Base-by-base conservation (phyloP, 106 monocot species). In the Dioscorea zingiberensis region DNA sequence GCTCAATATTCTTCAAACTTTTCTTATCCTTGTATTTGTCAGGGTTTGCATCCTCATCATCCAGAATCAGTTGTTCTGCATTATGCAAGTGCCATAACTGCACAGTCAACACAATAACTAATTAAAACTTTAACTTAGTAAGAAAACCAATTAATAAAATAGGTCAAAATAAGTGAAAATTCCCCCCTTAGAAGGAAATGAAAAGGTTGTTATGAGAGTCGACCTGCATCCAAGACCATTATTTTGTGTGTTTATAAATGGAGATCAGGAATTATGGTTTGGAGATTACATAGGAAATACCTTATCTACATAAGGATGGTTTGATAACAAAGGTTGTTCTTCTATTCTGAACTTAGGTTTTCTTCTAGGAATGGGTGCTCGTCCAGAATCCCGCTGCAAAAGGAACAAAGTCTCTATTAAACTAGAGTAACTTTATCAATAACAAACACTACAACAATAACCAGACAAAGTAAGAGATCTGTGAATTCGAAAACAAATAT, bases 41-140 rank as follows among this genome's bases (percentile, higher is more conserved):
- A 69, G 95, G 95, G 73, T 97, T 88, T 70, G 73, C 79, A 22
- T 88, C 91, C 81, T 91, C 91, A 27, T 97, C 80, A 73, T 97
- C 95, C 61, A 97, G 73, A 73, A 97, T 92, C 91, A 97, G 84
- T 76, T 97, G 95, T 59, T 97, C 95, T 49, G 95, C 91, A 66
- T 81, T 81, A 79, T 97, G 95, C 15, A 85, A 74, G 58, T 85
- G 91, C 91, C 95, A 92, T 65, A 97, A 69, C 95, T 97, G 81
- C 66, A 94, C 15, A 68, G 18, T 22, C 38, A 64, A 62, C 22
- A 47, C 27, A 53, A 30, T 59, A 13, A 21, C 10, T 38, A 55
- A 48, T 19, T 44, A 62, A 62, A 2, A 6, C 4, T 38, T 38
- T 38, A 6, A 38, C 38, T 10, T 6, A 38, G 38, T 38, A 2